These are phyloP conservation scores for Jacaranda mimosifolia DNA, from an alignment of 257 asterid species.

Conservation along the genomic window DNA sequence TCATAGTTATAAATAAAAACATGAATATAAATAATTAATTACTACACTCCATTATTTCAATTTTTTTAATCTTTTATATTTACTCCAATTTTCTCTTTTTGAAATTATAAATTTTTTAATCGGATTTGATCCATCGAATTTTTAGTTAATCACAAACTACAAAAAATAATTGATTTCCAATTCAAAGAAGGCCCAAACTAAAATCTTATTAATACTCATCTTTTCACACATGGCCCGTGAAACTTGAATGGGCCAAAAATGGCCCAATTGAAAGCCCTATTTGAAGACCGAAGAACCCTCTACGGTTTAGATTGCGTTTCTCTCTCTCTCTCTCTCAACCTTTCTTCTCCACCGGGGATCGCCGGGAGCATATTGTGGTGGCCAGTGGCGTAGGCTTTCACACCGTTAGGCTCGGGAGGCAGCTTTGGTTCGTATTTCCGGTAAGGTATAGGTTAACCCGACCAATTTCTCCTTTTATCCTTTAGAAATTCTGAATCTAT, in stretches of 20 bases:
- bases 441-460: background rate
- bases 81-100: too few relatives aligned
- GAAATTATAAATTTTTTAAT: too few relatives aligned
- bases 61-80: too few relatives aligned
- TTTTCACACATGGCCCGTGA: background rate
- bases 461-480: background rate
- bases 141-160: background rate
- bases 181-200: background rate
- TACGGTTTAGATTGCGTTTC: background rate
- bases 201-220: background rate
- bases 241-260: background rate
- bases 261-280: background rate
- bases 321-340: background rate
- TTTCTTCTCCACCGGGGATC: slow-evolving; percentile 7
- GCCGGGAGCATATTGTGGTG: background rate
- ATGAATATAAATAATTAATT: too few relatives aligned
- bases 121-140: background rate
- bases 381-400: background rate
- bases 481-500: slow-evolving; percentile 14
- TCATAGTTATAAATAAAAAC: too few relatives aligned
- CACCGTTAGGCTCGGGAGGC: slow-evolving; percentile 5
- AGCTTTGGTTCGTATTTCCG: slow-evolving; percentile 31
- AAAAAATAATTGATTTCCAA: background rate
- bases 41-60: too few relatives aligned
- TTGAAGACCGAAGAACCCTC: background rate